Evolutionary conservation across 2,329 filamentous ascomycete genomes (phyloP).

Genomic region (Fusarium sp.): DNA sequence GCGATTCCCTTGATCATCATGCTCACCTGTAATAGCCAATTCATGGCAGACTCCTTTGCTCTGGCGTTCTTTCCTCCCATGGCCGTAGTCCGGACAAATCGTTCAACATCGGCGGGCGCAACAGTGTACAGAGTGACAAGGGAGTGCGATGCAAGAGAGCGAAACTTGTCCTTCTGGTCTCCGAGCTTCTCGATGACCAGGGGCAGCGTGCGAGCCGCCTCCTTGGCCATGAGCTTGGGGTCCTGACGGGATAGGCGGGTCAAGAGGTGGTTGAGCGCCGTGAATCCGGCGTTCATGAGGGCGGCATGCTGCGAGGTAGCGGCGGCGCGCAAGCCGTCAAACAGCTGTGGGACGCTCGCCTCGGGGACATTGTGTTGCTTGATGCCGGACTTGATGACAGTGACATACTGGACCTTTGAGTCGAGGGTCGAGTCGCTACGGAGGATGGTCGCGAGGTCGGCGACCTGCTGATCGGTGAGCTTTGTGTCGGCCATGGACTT

Average conservation of each 20-base stretch:
- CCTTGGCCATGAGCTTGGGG: constrained; percentile 75
- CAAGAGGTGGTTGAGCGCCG: constrained; percentile 86
- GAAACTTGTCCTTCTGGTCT: constrained; percentile 87
- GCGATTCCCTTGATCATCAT: background rate
- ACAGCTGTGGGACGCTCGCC: constrained; percentile 74
- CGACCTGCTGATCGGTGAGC: constrained; percentile 68
- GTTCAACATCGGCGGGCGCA: constrained; percentile 79
- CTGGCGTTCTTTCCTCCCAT: constrained; percentile 83
- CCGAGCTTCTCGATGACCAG: constrained; percentile 86
- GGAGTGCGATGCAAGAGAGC: constrained; percentile 77
- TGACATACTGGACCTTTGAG: constrained; percentile 76
- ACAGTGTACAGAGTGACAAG: constrained; percentile 81
- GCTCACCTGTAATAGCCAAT: constrained; percentile 81
- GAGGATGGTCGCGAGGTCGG: constrained; percentile 62
- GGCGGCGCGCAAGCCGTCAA: constrained; percentile 82
- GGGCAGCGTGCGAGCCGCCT: constrained; percentile 77
- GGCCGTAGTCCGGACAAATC: constrained; percentile 79
- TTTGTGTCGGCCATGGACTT: constrained; percentile 62
- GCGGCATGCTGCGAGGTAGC: constrained; percentile 80
- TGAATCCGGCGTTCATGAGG: constrained; percentile 85
- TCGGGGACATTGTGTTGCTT: constrained; percentile 94
- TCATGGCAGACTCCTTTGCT: constrained; percentile 85
- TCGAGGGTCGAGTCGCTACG: constrained; percentile 75
- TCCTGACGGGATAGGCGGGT: constrained; percentile 89
- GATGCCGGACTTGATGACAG: constrained; percentile 84